These are phyloP conservation scores for Metschnikowia similis DNA, from an alignment of 805 yeast genomes.

Conservation along the genomic window DNA sequence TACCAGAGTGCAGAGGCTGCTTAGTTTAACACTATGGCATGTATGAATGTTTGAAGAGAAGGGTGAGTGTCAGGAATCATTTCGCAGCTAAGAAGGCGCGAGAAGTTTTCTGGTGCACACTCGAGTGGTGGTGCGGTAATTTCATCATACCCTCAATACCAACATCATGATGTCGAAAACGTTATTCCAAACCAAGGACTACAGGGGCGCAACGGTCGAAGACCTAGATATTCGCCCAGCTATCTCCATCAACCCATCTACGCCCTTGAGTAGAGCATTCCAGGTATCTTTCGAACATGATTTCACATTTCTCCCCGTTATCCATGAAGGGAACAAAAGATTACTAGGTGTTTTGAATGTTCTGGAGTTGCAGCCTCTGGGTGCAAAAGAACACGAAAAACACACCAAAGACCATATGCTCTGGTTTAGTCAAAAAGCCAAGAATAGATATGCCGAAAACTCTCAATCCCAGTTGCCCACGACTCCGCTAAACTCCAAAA, in stretches of 20 bases:
- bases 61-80: not conserved
- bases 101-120: not conserved
- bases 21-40: not conserved
- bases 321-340: conserved; percentile 41
- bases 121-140: not conserved
- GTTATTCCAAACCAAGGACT: conserved; percentile 33
- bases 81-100: conserved; percentile 3
- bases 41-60: not conserved
- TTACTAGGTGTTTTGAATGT: conserved; percentile 48
- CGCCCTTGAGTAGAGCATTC: conserved; percentile 45
- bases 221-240: conserved; percentile 59
- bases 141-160: not conserved
- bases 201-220: conserved; percentile 53
- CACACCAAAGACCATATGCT: conserved; percentile 33
- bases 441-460: conserved; percentile 28
- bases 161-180: not conserved
- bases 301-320: conserved; percentile 52
- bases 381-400: conserved; percentile 10
- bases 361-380: conserved; percentile 29
- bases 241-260: conserved; percentile 46
- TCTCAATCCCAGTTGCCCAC: conserved; percentile 6
- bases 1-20: conserved; percentile 17
- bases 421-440: conserved; percentile 39
- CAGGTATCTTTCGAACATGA: conserved; percentile 54
- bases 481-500: conserved; percentile 29